These are phyloP conservation scores for Pseudomassariella vexata DNA, from an alignment of 2,329 filamentous ascomycete species.

Conservation along the genomic window DNA sequence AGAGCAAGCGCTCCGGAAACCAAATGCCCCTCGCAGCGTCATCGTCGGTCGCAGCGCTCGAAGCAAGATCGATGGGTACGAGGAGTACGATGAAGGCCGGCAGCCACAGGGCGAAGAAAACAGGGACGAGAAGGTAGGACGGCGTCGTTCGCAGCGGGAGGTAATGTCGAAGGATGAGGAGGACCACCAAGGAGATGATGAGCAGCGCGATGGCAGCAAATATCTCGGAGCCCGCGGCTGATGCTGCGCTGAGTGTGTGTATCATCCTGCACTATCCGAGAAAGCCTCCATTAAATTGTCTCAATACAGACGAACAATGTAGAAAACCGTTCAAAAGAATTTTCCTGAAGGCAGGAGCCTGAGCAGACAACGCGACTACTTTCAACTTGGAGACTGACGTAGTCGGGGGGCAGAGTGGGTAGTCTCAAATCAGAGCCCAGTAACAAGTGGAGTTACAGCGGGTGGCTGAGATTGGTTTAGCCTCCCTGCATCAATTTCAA, in stretches of 20 bases:
- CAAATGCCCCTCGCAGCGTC: slow-evolving; percentile 74
- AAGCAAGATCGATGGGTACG: slow-evolving; percentile 92
- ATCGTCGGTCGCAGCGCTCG: slow-evolving; percentile 69
- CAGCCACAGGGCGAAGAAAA: slow-evolving; percentile 92
- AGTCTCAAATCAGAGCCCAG: no score
- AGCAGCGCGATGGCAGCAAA: slow-evolving; percentile 71
- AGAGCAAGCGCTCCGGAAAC: slow-evolving; percentile 70
- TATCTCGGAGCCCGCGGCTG: slow-evolving; percentile 71
- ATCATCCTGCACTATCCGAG: no score
- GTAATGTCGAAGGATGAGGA: slow-evolving; percentile 83
- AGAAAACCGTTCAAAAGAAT: no score
- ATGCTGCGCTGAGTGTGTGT: slow-evolving; percentile 45
- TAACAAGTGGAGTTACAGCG: no score
- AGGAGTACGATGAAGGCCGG: slow-evolving; percentile 87
- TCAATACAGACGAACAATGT: no score
- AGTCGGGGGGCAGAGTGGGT: no score
- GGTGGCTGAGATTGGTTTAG: no score
- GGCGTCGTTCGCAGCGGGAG: slow-evolving; percentile 87
- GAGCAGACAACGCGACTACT: no score
- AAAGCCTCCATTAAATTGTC: no score
- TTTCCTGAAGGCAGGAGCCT: no score
- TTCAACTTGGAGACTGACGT: no score
- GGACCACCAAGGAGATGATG: slow-evolving; percentile 67
- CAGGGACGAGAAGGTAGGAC: slow-evolving; percentile 80
- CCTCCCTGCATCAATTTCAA: no score